Evolutionary conservation across 495 filamentous ascomycete species (phyloP).

Genomic region (Penicillium steckii): DNA sequence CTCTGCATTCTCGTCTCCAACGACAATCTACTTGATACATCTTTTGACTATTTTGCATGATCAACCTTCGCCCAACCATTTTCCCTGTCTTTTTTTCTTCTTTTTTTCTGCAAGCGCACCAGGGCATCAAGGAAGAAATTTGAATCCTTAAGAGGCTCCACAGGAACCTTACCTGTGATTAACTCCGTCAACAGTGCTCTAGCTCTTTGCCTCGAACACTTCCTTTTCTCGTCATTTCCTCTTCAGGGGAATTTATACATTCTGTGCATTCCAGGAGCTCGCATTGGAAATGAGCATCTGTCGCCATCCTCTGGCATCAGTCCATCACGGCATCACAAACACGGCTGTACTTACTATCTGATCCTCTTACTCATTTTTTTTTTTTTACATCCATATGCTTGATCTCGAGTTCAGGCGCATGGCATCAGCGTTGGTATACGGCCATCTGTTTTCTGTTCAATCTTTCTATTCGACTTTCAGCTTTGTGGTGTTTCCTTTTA

Average conservation of each 20-base stretch:
- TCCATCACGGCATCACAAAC: slow-evolving; percentile 21
- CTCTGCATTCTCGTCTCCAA: background rate
- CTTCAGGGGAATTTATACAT: background rate
- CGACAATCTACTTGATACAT: background rate
- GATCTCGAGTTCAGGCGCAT: slow-evolving; percentile 20
- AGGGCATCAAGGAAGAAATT: background rate
- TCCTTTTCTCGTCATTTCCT: slow-evolving; percentile 7
- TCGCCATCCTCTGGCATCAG: slow-evolving; percentile 33
- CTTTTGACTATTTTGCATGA: background rate
- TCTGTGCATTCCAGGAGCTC: slow-evolving; percentile 19
- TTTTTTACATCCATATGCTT: slow-evolving; percentile 11
- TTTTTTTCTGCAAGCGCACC: background rate
- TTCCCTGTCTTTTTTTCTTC: background rate
- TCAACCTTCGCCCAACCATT: too few species aligned
- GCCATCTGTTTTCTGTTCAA: slow-evolving; percentile 10
- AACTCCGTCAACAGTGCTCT: background rate
- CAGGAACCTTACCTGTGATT: background rate
- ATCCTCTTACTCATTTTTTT: slow-evolving; percentile 15
- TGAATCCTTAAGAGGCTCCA: background rate
- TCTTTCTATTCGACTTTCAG: slow-evolving; percentile 9
- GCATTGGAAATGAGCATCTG: slow-evolving; percentile 30
- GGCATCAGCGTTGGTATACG: slow-evolving; percentile 31
- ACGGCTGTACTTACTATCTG: slow-evolving; percentile 18
- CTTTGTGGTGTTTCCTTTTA: slow-evolving; percentile 11
- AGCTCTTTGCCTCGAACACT: background rate